A percentile compares a stretch with the other conserved stretches of the same genome.
Evolutionary conservation across 192 early-diverging fungal genomes (phyloP).

Genomic region (Coemansia sp.): DNA sequence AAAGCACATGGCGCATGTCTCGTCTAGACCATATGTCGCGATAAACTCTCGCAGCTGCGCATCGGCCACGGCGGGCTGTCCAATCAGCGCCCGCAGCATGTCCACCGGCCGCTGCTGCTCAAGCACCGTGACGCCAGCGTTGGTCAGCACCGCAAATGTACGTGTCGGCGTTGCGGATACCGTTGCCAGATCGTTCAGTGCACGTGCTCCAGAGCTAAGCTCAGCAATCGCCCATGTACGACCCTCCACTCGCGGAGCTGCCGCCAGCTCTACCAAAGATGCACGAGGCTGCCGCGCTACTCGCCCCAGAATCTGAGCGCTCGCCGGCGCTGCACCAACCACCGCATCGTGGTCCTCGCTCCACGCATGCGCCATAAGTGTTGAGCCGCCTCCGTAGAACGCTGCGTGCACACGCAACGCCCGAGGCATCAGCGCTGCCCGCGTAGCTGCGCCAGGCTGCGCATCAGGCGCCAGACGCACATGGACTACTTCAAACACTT

Average conservation of each 20-base stretch:
- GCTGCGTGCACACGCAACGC: conserved; percentile 61
- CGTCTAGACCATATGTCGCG: conserved; percentile 59
- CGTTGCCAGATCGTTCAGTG: conserved; percentile 67
- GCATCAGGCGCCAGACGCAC: conserved; percentile 68
- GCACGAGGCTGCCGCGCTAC: conserved; percentile 32
- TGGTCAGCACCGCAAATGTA: conserved; percentile 73
- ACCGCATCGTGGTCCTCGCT: conserved; percentile 73
- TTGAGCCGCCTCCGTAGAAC: conserved; percentile 66
- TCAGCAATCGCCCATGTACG: conserved; percentile 83
- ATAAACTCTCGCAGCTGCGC: conserved; percentile 57
- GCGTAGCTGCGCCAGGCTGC: background rate
- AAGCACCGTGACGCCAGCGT: conserved; percentile 67
- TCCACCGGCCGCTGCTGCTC: conserved; percentile 79
- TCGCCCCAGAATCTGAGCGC: conserved; percentile 57
- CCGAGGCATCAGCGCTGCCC: conserved; percentile 4
- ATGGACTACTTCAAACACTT: conserved; percentile 63
- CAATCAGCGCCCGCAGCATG: conserved; percentile 63
- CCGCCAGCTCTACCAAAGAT: conserved; percentile 54
- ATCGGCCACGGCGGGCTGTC: conserved; percentile 42
- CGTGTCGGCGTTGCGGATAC: conserved; percentile 60
- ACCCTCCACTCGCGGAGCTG: conserved; percentile 65
- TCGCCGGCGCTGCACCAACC: conserved; percentile 62
- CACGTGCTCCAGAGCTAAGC: conserved; percentile 19
- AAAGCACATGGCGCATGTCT: conserved; percentile 86
- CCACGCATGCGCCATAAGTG: conserved; percentile 64